Evolutionary conservation across 768 basidiomycete species (phyloP).

Genomic region (Boletus tomentosulus): DNA sequence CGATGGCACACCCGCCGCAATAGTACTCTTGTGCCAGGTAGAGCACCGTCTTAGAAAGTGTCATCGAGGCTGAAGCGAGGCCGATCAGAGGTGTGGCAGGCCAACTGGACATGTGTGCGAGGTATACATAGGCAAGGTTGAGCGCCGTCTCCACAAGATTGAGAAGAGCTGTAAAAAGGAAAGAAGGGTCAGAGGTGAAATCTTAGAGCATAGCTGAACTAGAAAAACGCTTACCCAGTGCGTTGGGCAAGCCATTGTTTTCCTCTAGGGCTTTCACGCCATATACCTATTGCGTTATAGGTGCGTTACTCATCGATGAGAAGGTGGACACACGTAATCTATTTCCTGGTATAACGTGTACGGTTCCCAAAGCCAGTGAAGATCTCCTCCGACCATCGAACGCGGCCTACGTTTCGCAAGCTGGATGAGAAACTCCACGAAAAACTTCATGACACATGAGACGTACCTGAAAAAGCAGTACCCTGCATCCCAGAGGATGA

Average conservation of each 20-base stretch:
- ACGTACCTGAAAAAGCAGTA: slow-evolving; percentile 77
- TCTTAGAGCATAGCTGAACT: background rate
- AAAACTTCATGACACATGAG: no score
- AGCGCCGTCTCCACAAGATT: slow-evolving; percentile 75
- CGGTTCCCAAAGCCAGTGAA: slow-evolving; percentile 90
- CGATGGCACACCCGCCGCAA: slow-evolving; percentile 66
- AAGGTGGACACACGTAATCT: slow-evolving; percentile 32
- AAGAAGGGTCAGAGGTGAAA: background rate
- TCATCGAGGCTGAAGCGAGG: slow-evolving; percentile 72
- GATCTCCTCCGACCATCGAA: slow-evolving; percentile 82
- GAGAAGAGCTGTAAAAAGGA: slow-evolving; percentile 52
- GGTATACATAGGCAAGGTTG: slow-evolving; percentile 73
- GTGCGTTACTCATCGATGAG: slow-evolving; percentile 15
- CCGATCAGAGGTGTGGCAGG: slow-evolving; percentile 72
- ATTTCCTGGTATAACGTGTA: slow-evolving; percentile 75
- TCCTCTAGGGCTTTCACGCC: slow-evolving; percentile 58
- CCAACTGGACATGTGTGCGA: slow-evolving; percentile 57
- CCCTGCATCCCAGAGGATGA: slow-evolving; percentile 76
- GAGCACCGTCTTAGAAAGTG: slow-evolving; percentile 77
- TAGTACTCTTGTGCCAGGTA: slow-evolving; percentile 80
- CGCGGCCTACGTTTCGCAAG: slow-evolving; percentile 53
- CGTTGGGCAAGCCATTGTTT: slow-evolving; percentile 78
- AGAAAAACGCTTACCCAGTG: slow-evolving; percentile 60
- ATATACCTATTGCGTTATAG: slow-evolving; percentile 54
- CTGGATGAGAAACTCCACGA: background rate